phyloP scores from a whole-genome alignment of 75 land plant species.

The Gnetum montanum region DNA sequence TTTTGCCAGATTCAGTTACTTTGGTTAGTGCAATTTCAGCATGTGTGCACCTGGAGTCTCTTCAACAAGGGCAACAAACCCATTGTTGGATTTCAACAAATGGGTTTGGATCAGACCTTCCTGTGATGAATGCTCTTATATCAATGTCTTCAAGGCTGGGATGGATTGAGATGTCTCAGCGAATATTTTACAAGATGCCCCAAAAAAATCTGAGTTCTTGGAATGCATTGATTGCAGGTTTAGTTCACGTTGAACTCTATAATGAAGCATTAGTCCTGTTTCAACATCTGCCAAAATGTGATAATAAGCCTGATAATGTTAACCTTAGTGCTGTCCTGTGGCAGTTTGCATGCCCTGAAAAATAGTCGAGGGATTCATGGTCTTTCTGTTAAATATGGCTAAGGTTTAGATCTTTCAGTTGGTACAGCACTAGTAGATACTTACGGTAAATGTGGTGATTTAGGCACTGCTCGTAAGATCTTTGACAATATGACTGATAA shows the following conservation, averaged over 20 bases:
- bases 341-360: no score
- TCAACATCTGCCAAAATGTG: no score
- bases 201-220: slow-evolving; percentile 8
- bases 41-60: slow-evolving; percentile 31
- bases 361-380: no score
- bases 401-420: no score
- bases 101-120: not conserved
- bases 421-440: no score
- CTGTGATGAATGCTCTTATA: slow-evolving; percentile 16
- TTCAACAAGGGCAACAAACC: slow-evolving; percentile 37
- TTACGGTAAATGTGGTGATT: no score
- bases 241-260: no score
- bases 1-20: slow-evolving; percentile 34
- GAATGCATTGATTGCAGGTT: slow-evolving; percentile 6
- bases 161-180: slow-evolving; percentile 7
- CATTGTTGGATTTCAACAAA: slow-evolving; percentile 27
- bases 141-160: slow-evolving; percentile 23
- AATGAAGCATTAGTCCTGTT: no score
- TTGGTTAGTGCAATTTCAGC: slow-evolving; percentile 36
- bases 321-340: no score
- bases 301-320: no score
- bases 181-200: slow-evolving; percentile 22
- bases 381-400: not conserved
- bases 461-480: no score
- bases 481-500: no score